Base-by-base conservation (phyloP, 2,329 filamentous ascomycete species). In the Helicocarpus griseus region DNA sequence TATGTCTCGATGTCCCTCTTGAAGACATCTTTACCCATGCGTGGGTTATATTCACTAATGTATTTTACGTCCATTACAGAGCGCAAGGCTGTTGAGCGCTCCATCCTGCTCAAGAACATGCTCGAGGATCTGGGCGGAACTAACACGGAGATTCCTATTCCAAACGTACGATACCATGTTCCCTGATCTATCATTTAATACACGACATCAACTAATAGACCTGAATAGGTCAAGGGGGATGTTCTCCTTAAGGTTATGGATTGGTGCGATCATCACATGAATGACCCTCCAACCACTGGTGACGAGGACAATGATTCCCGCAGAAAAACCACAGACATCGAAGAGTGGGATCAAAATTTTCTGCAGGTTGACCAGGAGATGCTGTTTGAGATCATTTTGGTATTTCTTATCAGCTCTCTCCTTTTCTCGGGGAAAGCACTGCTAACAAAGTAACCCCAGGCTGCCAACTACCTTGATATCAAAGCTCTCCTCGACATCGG, bases 311-410 rank as follows among this genome's bases (percentile, higher is more conserved):
- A 86, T 56, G 91, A 97, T 63, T 89, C 85, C 48, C 88, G 93
- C 62, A 96, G 96, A 79, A 96, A 95, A 82, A 95, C 90, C 1
- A 97, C 93, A 44, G 93, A 98, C 63, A 98, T 98, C 59, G 93
- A 97, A 54, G 93, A 98, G 73, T 98, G 93, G 93, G 93, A 98
- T 63, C 91, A 97, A 72, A 98, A 98, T 75, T 98, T 97, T 72
- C 97, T 98, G 93, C 91, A 97, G 73, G 93, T 98, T 17, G 93
- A 98, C 69, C 93, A 98, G 68, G 93, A 98, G 74, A 97, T 98
- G 93, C 81, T 98, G 1, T 98, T 98, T 61, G 93, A 98, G 77
- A 97, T 98, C 65, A 98, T 98, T 61, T 79, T 98, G 24, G 89
- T 93, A 79, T 53, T 85, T 77, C 13, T 38, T 8, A 9, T n/a